Evolutionary conservation across 2,329 filamentous ascomycete species (phyloP).

Genomic region (Dothideomycetes sp.): DNA sequence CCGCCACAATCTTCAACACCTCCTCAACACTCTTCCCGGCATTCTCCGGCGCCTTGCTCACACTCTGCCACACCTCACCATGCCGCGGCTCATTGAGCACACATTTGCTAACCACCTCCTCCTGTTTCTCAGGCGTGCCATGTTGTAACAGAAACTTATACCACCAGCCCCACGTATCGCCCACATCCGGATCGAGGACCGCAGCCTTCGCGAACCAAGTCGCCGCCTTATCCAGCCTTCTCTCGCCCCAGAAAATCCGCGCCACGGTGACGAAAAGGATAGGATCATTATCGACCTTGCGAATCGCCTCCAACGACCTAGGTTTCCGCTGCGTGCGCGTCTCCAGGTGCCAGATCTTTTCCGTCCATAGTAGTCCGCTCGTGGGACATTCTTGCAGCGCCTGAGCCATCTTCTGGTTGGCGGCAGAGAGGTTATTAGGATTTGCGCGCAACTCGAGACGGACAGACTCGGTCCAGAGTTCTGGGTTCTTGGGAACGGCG

Average conservation of each 20-base stretch:
- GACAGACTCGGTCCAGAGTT: constrained; percentile 89
- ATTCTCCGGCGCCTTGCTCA: constrained; percentile 79
- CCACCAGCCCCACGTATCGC: constrained; percentile 98
- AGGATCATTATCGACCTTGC: constrained; percentile 89
- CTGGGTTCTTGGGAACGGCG: constrained; percentile 71
- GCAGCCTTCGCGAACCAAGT: constrained; percentile 97
- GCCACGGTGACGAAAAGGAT: constrained; percentile 83
- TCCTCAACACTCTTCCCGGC: constrained; percentile 66
- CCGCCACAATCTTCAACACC: constrained; percentile 68
- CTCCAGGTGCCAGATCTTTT: constrained; percentile 93
- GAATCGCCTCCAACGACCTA: constrained; percentile 84
- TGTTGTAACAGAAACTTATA: constrained; percentile 88
- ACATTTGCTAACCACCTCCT: constrained; percentile 73
- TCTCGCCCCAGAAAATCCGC: constrained; percentile 90
- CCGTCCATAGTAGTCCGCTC: constrained; percentile 80
- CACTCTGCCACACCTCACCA: constrained; percentile 80
- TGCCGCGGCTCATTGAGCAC: constrained; percentile 77
- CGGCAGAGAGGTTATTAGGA: constrained; percentile 64
- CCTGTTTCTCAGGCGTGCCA: constrained; percentile 85
- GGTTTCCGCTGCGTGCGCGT: constrained; percentile 85
- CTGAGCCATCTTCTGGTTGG: constrained; percentile 84
- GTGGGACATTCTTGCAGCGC: constrained; percentile 85
- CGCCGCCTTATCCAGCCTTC: constrained; percentile 84
- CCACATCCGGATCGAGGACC: constrained; percentile 71
- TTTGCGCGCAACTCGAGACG: constrained; percentile 81